Conservation (phyloP, 352 stramenopile species). For the Globisporangium parvum region DNA sequence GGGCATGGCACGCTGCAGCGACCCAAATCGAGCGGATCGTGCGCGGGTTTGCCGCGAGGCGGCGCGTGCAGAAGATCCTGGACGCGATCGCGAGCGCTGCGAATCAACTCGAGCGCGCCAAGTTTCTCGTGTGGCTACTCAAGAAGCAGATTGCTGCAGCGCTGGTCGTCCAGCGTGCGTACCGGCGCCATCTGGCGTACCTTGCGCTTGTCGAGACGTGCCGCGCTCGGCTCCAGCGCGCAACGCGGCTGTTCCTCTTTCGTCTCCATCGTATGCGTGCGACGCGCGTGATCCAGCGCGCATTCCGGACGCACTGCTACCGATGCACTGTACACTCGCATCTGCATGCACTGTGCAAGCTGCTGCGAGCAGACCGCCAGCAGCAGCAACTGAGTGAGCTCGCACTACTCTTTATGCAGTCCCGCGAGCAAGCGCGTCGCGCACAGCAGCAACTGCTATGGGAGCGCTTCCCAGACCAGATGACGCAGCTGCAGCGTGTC, state of each 20-base stretch:
- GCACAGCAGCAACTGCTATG: slow-evolving; percentile 10
- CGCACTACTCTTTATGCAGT: slow-evolving; percentile 18
- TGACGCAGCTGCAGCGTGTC: slow-evolving; percentile 9
- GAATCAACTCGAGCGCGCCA: slow-evolving; percentile 10
- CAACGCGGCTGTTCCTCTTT: slow-evolving; percentile 26
- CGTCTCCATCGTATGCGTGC: slow-evolving; percentile 24
- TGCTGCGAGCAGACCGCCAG: slow-evolving; percentile 23
- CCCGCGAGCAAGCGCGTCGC: slow-evolving; percentile 4
- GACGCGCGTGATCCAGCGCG: slow-evolving; percentile 26
- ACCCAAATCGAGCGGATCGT: slow-evolving; percentile 30
- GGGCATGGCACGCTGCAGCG: slow-evolving; percentile 33
- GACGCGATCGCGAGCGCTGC: slow-evolving; percentile 22
- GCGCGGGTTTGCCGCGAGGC: slow-evolving; percentile 30
- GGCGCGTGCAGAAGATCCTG: slow-evolving; percentile 24
- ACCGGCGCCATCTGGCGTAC: slow-evolving; percentile 19
- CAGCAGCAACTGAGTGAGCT: slow-evolving; percentile 24
- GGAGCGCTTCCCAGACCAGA: slow-evolving; percentile 9
- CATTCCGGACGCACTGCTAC: slow-evolving; percentile 29
- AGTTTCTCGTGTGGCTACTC: slow-evolving; percentile 8
- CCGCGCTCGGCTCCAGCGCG: slow-evolving; percentile 23
- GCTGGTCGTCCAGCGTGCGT: slow-evolving; percentile 28
- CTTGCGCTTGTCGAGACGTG: slow-evolving; percentile 20
- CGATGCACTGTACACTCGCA: slow-evolving; percentile 19
- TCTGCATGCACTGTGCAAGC: slow-evolving; percentile 19
- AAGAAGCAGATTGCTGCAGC: slow-evolving; percentile 23